Conservation (phyloP, 352 stramenopile genomes). For the Phytophthora chlamydospora region DNA sequence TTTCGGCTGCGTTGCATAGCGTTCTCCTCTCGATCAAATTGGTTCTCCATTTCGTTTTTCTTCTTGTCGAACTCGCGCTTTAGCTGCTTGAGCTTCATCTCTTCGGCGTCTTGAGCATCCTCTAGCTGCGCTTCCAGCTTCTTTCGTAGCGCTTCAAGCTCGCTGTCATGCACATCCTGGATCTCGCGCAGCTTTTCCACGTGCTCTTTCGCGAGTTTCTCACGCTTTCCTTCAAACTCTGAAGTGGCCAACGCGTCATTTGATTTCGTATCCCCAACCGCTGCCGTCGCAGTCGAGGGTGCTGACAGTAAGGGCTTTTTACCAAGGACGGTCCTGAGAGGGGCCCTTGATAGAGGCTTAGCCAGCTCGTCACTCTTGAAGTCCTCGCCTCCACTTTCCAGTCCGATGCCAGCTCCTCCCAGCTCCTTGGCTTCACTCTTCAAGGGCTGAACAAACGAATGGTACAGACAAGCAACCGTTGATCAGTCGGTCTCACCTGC, state of each 20-base stretch:
- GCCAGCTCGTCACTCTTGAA: conserved; percentile 25
- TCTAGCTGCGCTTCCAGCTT: conserved; percentile 57
- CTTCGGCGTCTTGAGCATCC: conserved; percentile 60
- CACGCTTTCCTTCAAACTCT: conserved; percentile 62
- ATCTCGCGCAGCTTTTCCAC: conserved; percentile 40
- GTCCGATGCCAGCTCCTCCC: conserved; percentile 5
- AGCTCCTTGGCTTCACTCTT: conserved; percentile 41
- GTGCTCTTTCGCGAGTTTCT: conserved; percentile 52
- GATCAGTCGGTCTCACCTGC: neutral
- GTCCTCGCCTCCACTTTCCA: conserved; percentile 10
- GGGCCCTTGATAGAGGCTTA: conserved; percentile 55
- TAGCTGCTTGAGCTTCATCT: conserved; percentile 61
- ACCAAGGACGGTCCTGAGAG: conserved; percentile 48
- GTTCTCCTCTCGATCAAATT: conserved; percentile 72
- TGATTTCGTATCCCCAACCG: conserved; percentile 43
- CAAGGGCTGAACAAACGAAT: conserved; percentile 23
- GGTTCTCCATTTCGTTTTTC: conserved; percentile 67
- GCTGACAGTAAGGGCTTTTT: conserved; percentile 57
- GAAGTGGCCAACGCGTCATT: conserved; percentile 32
- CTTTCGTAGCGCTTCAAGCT: conserved; percentile 45
- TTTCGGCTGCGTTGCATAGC: conserved; percentile 54
- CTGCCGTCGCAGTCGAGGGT: conserved; percentile 17
- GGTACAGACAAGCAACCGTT: neutral
- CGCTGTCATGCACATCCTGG: conserved; percentile 43
- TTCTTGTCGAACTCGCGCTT: conserved; percentile 75